Evolutionary conservation across 2,329 filamentous ascomycete species (phyloP).

Genomic region (Sarocladium oryzae): DNA sequence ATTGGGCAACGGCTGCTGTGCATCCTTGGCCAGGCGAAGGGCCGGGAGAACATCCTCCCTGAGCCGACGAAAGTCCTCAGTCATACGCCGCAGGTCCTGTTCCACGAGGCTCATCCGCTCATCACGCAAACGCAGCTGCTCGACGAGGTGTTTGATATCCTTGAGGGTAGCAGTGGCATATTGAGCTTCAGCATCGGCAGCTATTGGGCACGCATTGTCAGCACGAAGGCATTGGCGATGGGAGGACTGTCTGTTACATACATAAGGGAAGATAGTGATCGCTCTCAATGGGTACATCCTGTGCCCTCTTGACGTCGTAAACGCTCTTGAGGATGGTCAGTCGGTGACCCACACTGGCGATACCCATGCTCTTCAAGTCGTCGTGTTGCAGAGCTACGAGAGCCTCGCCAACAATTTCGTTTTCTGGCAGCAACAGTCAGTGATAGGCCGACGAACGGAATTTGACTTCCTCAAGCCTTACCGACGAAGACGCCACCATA

Average conservation of each 20-base stretch:
- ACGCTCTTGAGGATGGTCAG: conserved; percentile 93
- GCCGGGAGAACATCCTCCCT: conserved; percentile 89
- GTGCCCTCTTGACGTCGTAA: conserved; percentile 92
- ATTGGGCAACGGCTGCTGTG: conserved; percentile 74
- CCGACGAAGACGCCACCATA: conserved; percentile 80
- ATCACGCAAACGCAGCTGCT: conserved; percentile 82
- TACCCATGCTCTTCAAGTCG: conserved; percentile 91
- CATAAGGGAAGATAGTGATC: conserved; percentile 92
- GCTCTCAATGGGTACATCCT: conserved; percentile 83
- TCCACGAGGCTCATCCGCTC: conserved; percentile 82
- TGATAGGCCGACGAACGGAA: too few relatives aligned
- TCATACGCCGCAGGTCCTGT: conserved; percentile 73
- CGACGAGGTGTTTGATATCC: conserved; percentile 85
- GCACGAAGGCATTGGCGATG: background rate
- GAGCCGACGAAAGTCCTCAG: conserved; percentile 81
- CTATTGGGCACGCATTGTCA: conserved; percentile 36
- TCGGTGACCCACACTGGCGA: conserved; percentile 86
- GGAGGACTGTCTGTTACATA: conserved; percentile 32
- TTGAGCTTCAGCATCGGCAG: conserved; percentile 80
- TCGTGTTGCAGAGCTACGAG: conserved; percentile 84
- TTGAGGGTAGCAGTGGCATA: conserved; percentile 86
- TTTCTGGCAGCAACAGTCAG: conserved; percentile 50
- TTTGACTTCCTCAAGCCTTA: too few relatives aligned
- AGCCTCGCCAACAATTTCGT: conserved; percentile 89
- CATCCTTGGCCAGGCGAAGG: conserved; percentile 85